phyloP scores from a whole-genome alignment of 208 protist genomes.

The Trypanosoma cruzi region DNA sequence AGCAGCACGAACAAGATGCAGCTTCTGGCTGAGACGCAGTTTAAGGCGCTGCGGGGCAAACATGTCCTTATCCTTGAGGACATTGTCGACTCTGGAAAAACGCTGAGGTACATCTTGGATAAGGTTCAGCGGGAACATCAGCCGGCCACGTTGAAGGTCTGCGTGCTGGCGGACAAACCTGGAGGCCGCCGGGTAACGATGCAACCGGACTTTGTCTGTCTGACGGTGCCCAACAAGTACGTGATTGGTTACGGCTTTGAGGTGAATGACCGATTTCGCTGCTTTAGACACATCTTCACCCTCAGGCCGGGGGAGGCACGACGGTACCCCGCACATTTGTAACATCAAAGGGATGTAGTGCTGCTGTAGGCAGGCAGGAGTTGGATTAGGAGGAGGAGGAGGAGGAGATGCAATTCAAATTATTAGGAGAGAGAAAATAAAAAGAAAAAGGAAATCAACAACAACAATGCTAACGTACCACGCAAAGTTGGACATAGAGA shows the following conservation, averaged over 20 bases:
- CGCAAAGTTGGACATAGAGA: no score
- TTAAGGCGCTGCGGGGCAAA: conserved; percentile 63
- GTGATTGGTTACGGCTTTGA: conserved; percentile 94
- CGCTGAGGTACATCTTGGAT: conserved; percentile 62
- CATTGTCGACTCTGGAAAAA: conserved; percentile 84
- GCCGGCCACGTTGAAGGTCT: conserved; percentile 66
- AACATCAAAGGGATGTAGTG: not conserved
- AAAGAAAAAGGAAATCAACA: no score
- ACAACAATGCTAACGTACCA: no score
- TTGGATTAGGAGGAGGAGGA: no score
- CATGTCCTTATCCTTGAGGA: conserved; percentile 93
- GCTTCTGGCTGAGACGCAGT: conserved; percentile 56
- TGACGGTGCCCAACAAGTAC: conserved; percentile 74
- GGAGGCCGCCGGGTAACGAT: conserved; percentile 63
- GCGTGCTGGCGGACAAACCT: conserved; percentile 85
- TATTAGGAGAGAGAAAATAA: no score
- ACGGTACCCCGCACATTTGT: conserved; percentile 67
- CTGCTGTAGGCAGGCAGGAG: not conserved
- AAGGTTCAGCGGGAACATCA: conserved; percentile 42
- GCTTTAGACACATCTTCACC: conserved; percentile 78
- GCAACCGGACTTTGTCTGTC: conserved; percentile 62
- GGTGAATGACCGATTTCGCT: conserved; percentile 87
- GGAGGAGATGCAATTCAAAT: no score
- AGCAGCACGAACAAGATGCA: conserved; percentile 65
- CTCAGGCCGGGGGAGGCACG: conserved; percentile 65